Evolutionary conservation across 1,139 yeast species (phyloP), one percentile per base, ranked within the genome.

Genomic region (Hyphopichia fennica): DNA sequence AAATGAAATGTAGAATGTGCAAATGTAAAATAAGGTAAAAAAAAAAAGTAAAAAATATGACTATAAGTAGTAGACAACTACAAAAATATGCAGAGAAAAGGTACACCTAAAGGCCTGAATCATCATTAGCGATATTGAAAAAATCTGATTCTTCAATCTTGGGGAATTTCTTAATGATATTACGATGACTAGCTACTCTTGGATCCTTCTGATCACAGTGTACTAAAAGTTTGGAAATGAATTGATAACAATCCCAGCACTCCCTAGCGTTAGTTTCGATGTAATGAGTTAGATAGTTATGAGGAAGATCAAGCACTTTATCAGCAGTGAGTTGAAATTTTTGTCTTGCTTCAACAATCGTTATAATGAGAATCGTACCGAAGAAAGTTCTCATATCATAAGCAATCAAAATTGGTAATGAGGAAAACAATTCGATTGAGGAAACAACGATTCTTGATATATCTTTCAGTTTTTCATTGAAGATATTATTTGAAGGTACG

Each of bases 361-460:
- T 56, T 23, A 69, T 49, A 2, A 72, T 52, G 25, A 72, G 46
- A 45, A 62, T 50, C 4, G 72, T 56, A 10, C 63, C 75, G 48
- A 72, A 71, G 5, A 71, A 45, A 1, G 69, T 62, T 20, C 54
- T 49, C 42, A 63, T 58, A 42, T 67, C 71, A 48, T 60, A 72
- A 11, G 69, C 60, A 15, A 71, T 59, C 29, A 70, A 53, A 1
- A 72, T 46, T 0, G 79, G 79, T 28, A 72, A 54, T 11, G 72
- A 61, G n/a, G 76, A 65, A 20, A 71, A 51, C n/a, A 69, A 49
- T 47, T 73, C 79, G 8, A 72, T 58, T 33, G 68, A 56, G 1
- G 74, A 56, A 1, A 65, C 61, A 0, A 72, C 56, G 41, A 66
- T 60, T 47, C 63, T 68, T 28, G 71, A 42, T 1, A 69, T 60